Base-by-base conservation (phyloP, 1,284 basidiomycete species). In the Kalmanozyma brasiliensis region DNA sequence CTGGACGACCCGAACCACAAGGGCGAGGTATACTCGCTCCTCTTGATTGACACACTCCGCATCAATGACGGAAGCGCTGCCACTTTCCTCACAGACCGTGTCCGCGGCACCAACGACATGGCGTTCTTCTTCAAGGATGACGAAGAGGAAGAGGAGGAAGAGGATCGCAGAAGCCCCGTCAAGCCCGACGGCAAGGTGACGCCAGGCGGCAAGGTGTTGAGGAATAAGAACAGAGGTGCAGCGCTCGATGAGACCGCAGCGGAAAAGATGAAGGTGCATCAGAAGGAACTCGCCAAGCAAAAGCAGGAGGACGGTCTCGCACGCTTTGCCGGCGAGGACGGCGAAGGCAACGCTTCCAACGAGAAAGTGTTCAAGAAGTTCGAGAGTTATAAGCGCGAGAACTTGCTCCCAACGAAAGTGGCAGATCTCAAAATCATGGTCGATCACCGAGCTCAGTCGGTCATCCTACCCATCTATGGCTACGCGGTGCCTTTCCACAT, bases 401-500 rank as follows among this genome's bases (percentile, higher is more conserved):
- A 88, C 20, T 92, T 90, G 59, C 84, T 98, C 30, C 96, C 96
- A 0, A 86, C 68, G 42, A 77, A 76, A 49, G 77, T 79, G 42
- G 71, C 75, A 4, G 78, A 82, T 35, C 64, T 77, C 47, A 80
- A 97, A 91, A 92, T 99, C 69, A 88, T 88, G 70, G 90, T 98
- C 29, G 96, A 99, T 80, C 89, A 91, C 73, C 92, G 93, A 78
- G 88, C 91, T 14, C 89, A 92, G 71, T 92, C 94, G 0, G 89
- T 98, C 52, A 87, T 98, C 42, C 83, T 98, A 2, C 96, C 96
- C 11, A 89, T 98, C 73, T 89, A 98, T 78, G 95, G 95, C 4
- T 98, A 91, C 74, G 92, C 93, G 0, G 94, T 97, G 0, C 94
- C 96, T 0, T 98, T 97, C 86, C 96, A 99, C 81, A 94, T 98